A percentile compares a stretch with the other conserved stretches of the same genome.
These are phyloP conservation scores for Hygrophoropsis aurantiaca DNA, from an alignment of 768 basidiomycete species.

Conservation along the genomic window DNA sequence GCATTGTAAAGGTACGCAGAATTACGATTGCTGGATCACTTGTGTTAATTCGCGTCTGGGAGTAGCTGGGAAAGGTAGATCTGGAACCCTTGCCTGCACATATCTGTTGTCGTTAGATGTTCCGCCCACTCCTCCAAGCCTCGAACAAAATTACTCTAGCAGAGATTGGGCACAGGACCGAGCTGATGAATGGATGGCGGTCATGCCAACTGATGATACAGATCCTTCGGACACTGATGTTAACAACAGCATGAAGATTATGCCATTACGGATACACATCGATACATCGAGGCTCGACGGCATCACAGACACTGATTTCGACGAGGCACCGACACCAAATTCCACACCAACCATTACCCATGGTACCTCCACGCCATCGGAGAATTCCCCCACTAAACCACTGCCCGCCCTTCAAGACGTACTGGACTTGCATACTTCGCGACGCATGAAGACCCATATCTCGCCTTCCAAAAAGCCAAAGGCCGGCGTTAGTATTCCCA, in stretches of 20 bases:
- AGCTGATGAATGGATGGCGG: conserved; percentile 49
- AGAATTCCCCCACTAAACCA: conserved; percentile 9
- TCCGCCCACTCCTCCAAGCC: conserved; percentile 44
- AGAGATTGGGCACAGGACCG: conserved; percentile 49
- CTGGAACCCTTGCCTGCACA: conserved; percentile 82
- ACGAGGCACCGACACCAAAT: conserved; percentile 1
- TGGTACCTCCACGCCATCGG: no score
- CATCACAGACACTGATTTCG: no score
- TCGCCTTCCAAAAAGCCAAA: conserved; percentile 27
- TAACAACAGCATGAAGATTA: no score
- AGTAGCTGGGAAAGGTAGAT: conserved; percentile 78
- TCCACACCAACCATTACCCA: no score
- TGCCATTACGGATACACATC: no score
- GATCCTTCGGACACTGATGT: no score
- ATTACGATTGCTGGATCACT: conserved; percentile 3
- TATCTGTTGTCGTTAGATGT: conserved; percentile 67
- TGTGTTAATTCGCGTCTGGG: conserved; percentile 2
- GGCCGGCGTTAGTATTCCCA: conserved; percentile 78
- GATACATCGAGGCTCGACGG: no score
- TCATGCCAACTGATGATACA: conserved; percentile 41
- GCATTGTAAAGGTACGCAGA: conserved; percentile 75
- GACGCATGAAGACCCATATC: conserved; percentile 55
- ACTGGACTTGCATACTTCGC: conserved; percentile 66
- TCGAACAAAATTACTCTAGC: conserved; percentile 44
- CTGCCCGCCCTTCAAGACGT: conserved; percentile 43